Evolutionary conservation across 2,329 filamentous ascomycete genomes (phyloP), one percentile per base, ranked within the genome.

Genomic region (Botrytis fragariae): DNA sequence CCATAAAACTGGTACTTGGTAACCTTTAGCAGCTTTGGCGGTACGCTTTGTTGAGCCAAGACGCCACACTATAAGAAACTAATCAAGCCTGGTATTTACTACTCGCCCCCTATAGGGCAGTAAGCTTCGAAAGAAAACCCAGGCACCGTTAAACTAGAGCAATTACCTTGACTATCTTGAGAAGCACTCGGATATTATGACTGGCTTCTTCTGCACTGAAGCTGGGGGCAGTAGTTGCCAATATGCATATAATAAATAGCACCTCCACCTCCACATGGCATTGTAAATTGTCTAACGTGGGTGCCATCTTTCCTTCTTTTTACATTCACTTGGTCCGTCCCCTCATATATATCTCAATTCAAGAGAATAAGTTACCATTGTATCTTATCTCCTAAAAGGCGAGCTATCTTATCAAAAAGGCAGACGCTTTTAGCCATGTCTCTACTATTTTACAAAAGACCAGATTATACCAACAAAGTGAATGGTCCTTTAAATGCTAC

Each of bases 401-500:
- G 9, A 48, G n/a, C 25, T 35, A n/a, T 54, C 25, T 22, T 22
- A 20, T 12, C 8, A 29, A 22, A 39, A 60, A 48, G 42, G 8
- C 6, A 51, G n/a, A 48, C 39, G 18, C 12, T n/a, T n/a, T 32
- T 51, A 45, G 72, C 48, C n/a, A 80, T 80, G 79, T 80, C 79
- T 64, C 64, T 80, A 35, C 75, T 81, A 29, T 80, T 81, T 69
- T 80, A 81, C 61, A 76, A 77, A 62, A 78, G 79, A 37, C 79
- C 79, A 5, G 77, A 80, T 62, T 80, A 79, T 71, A 71, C 78
- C 35, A 59, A 69, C 10, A 77, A 76, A 60, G n/a, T 73, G 18
- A 59, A 54, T 39, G 77, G 76, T 2, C 79, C 79, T 35, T 73
- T 81, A 29, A 78, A 77, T 62, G 32, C 64, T 16, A 72, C 73